Conservation (phyloP, 2,329 filamentous ascomycete genomes). For the Aspergillus novofumigatus region DNA sequence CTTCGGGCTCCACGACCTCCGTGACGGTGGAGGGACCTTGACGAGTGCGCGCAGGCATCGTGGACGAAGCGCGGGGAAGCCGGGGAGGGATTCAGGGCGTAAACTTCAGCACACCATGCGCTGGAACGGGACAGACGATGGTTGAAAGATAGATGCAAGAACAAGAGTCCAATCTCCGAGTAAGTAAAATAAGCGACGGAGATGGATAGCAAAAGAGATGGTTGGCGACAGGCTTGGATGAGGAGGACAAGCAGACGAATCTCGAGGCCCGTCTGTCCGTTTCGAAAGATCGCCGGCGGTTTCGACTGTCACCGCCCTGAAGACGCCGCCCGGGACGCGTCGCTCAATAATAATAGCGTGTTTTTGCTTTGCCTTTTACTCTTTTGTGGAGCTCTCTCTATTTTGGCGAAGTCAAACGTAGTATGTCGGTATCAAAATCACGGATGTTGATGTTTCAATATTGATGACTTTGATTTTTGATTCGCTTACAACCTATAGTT, state of each 20-base stretch:
- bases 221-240: neutral
- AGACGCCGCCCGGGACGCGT: neutral
- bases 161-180: neutral
- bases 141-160: neutral
- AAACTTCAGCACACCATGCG: constrained; percentile 20
- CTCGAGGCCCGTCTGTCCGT: neutral
- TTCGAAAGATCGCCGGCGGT: neutral
- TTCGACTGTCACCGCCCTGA: neutral
- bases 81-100: constrained; percentile 8
- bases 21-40: constrained; percentile 30
- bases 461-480: neutral
- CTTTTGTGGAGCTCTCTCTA: neutral
- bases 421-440: neutral
- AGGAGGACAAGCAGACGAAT: neutral
- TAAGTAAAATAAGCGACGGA: neutral
- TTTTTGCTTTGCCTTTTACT: neutral
- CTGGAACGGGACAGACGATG: neutral
- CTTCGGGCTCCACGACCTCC: constrained; percentile 31
- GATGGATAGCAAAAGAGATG: neutral
- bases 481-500: neutral
- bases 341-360: neutral
- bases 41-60: constrained; percentile 43
- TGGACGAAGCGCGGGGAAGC: constrained; percentile 26
- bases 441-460: neutral
- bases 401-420: neutral